Evolutionary conservation across 768 basidiomycete genomes (phyloP), one percentile per base, ranked within the genome.

Genomic region (Tricholoma sp.): DNA sequence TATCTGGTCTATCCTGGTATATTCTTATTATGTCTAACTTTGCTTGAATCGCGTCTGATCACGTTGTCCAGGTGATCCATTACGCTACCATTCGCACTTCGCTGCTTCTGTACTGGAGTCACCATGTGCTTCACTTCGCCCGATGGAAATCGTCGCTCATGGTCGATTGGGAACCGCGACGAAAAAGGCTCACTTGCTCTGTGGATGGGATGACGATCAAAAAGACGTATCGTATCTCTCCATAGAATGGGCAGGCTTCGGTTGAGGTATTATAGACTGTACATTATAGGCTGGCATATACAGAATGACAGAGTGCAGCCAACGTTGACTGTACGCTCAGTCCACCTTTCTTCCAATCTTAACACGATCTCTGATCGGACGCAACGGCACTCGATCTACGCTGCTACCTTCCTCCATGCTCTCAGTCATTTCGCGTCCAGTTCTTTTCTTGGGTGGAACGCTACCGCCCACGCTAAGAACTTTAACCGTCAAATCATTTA

Each of bases 41-140:
- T 15, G 34, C 15, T 51, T 31, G 31, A 32, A 11, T 6, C 37
- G 31, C 15, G 52, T 13, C 39, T 60, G 17, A 51, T 47, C 29
- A 47, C 52, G 29, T 47, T 41, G 34, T 28, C 1, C 58, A 96
- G 94, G 94, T 54, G 94, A 99, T 68, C 94, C 95, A 8, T 72
- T 98, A 52, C 82, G 97, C 24, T 99, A 96, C 69, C 97, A 99
- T 66, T 97, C 96, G 2, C 97, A 99, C 69, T 98, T 98, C 67
- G 86, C 87, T 18, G 89, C 89, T 18, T 86, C 89, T 5, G 89
- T 97, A 11, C 70, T 92, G 31, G 80, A 88, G 11, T 83, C 88
- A 6, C 82, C 82, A 2, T 60, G 69, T 48, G 65, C 83, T 11
- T 61, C 77, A 1, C 76, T 99, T 51, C 76, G 80, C 49, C 94